Percentiles rank a stretch among this genome's conserved stretches.
Conservation (phyloP, 176 grass and related monocot species). For the Cymbopogon citratus region DNA sequence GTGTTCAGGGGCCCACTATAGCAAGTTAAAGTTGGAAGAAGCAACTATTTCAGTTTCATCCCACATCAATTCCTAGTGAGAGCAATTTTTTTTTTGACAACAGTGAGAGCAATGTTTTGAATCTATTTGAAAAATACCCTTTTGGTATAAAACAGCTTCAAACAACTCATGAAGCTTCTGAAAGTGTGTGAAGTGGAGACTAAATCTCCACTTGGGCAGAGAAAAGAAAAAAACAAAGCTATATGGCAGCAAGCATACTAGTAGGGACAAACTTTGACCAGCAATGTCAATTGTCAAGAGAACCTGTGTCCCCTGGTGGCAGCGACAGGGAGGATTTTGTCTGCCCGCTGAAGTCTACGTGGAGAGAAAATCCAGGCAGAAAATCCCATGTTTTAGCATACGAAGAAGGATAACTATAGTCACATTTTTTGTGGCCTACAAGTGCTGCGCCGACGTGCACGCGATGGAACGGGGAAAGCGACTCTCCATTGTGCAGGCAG, state of each 20-base stretch:
- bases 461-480: neutral
- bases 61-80: too few species aligned
- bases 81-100: too few species aligned
- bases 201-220: neutral
- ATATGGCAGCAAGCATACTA: neutral
- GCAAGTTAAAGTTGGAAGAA: too few species aligned
- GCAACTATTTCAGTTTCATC: too few species aligned
- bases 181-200: too few species aligned
- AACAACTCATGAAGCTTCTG: too few species aligned
- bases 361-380: neutral
- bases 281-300: constrained; percentile 15
- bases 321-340: constrained; percentile 6
- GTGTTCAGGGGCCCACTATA: too few species aligned
- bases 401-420: neutral
- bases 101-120: too few species aligned
- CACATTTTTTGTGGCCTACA: neutral
- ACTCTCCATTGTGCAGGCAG: neutral
- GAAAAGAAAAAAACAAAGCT: neutral
- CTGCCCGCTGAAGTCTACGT: constrained; percentile 1
- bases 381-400: neutral
- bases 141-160: too few species aligned
- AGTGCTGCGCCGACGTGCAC: neutral
- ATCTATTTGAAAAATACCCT: too few species aligned
- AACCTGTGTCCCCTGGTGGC: constrained; percentile 18
- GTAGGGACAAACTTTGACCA: neutral